Percentiles rank a stretch among this genome's conserved stretches.
Evolutionary conservation across 495 filamentous ascomycete species (phyloP).

Genomic region (Penicillium steckii): DNA sequence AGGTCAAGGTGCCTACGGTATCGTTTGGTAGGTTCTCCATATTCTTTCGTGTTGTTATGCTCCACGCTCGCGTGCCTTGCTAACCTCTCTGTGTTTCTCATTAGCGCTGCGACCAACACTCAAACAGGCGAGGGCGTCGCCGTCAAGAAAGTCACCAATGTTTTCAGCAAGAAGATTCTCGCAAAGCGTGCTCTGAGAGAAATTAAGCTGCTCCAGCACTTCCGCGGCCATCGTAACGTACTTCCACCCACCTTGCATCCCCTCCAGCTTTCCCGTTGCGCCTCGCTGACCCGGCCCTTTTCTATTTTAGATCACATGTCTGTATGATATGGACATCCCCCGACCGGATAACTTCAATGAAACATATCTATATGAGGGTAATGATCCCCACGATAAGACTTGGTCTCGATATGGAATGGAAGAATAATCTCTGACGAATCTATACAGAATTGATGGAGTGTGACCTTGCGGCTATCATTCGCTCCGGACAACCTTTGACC

Average conservation of each 20-base stretch:
- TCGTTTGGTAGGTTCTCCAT: conserved; percentile 79
- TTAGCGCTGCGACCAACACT: conserved; percentile 87
- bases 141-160: conserved; percentile 99
- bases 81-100: conserved; percentile 2
- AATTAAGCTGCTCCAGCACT: conserved; percentile 98
- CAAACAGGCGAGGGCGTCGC: conserved; percentile 94
- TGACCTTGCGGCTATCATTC: conserved; percentile 96
- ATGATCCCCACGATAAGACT: conserved; percentile 6
- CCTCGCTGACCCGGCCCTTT: conserved; percentile 26
- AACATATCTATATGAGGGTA: conserved; percentile 97
- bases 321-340: conserved; percentile 99
- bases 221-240: conserved; percentile 83
- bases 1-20: conserved; percentile 96
- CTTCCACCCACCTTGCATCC: conserved; percentile 1
- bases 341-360: conserved; percentile 98
- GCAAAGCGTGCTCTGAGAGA: conserved; percentile 96
- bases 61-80: not conserved
- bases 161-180: conserved; percentile 99
- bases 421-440: conserved; percentile 10
- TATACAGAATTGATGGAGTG: conserved; percentile 96
- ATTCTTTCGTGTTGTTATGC: too few species aligned
- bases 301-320: conserved; percentile 96
- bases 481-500: conserved; percentile 91
- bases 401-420: not conserved
- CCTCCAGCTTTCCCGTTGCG: conserved; percentile 1